Conservation (phyloP, 352 stramenopile species). For the Globisporangium irregulare region DNA sequence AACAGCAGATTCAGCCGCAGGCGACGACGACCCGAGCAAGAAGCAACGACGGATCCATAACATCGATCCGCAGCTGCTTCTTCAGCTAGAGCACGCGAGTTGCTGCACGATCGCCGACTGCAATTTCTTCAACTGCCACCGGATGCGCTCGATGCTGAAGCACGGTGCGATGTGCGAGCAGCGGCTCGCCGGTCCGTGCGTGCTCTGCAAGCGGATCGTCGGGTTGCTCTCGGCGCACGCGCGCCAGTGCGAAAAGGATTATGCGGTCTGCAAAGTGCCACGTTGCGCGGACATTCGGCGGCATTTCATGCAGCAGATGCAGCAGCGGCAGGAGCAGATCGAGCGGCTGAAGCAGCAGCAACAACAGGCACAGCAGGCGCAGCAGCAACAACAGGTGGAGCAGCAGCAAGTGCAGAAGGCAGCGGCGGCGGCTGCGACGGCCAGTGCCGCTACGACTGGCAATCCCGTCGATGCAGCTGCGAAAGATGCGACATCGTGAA, state of each 20-base stretch:
- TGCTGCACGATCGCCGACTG: slow-evolving; percentile 66
- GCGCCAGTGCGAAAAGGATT: slow-evolving; percentile 77
- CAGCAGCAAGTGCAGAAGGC: slow-evolving; percentile 10
- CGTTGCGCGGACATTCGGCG: slow-evolving; percentile 84
- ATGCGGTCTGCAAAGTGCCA: slow-evolving; percentile 74
- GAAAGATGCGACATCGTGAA: not conserved
- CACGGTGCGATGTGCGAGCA: slow-evolving; percentile 85
- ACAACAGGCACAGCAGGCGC: slow-evolving; percentile 28
- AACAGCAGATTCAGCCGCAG: slow-evolving; percentile 4
- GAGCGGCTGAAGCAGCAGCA: slow-evolving; percentile 43
- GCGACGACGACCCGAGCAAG: slow-evolving; percentile 85
- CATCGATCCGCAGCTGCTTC: slow-evolving; percentile 82
- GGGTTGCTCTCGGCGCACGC: slow-evolving; percentile 80
- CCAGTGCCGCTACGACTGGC: not conserved
- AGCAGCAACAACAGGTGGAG: slow-evolving; percentile 9
- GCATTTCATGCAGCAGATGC: slow-evolving; percentile 76
- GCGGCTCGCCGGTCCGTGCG: slow-evolving; percentile 72
- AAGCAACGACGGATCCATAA: slow-evolving; percentile 88
- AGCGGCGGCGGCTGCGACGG: not conserved
- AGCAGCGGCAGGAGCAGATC: slow-evolving; percentile 68
- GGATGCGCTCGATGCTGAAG: slow-evolving; percentile 88
- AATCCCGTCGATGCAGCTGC: not conserved
- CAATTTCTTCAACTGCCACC: slow-evolving; percentile 83
- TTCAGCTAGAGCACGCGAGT: slow-evolving; percentile 85
- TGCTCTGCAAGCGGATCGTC: slow-evolving; percentile 86